phyloP scores from a whole-genome alignment of 108 stramenopile species.

The Mediolabrus comicus region DNA sequence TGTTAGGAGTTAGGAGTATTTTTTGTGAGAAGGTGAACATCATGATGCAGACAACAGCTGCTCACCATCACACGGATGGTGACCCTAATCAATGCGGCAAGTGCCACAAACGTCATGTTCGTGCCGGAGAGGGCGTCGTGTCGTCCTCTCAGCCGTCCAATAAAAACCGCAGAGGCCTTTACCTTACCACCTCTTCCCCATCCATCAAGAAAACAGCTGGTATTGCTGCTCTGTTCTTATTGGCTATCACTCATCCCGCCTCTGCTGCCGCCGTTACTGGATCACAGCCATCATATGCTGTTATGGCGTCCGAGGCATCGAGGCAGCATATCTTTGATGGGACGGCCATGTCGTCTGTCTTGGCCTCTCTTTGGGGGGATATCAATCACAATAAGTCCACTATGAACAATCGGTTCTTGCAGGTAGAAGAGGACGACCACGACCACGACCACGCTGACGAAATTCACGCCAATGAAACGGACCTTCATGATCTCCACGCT shows the following conservation, averaged over 20 bases:
- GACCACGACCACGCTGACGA: neutral
- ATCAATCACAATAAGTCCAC: neutral
- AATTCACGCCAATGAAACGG: neutral
- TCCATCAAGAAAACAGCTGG: neutral
- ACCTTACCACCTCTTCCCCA: neutral
- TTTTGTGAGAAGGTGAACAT: no score
- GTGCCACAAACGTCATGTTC: neutral
- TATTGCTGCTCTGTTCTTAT: neutral
- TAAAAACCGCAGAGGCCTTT: no score
- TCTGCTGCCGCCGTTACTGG: neutral
- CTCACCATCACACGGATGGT: neutral
- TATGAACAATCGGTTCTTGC: neutral
- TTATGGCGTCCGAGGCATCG: neutral
- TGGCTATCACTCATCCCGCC: neutral
- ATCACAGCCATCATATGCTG: neutral
- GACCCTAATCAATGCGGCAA: no score
- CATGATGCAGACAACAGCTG: neutral
- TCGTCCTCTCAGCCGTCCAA: no score
- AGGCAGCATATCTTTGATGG: neutral
- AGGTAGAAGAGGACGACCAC: neutral
- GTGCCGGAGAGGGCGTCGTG: no score
- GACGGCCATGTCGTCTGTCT: neutral
- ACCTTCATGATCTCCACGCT: neutral
- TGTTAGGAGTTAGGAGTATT: no score
- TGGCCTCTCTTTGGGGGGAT: neutral